Conservation (phyloP, 1,139 yeast genomes). For the Sugiyamaella xylanicola region DNA sequence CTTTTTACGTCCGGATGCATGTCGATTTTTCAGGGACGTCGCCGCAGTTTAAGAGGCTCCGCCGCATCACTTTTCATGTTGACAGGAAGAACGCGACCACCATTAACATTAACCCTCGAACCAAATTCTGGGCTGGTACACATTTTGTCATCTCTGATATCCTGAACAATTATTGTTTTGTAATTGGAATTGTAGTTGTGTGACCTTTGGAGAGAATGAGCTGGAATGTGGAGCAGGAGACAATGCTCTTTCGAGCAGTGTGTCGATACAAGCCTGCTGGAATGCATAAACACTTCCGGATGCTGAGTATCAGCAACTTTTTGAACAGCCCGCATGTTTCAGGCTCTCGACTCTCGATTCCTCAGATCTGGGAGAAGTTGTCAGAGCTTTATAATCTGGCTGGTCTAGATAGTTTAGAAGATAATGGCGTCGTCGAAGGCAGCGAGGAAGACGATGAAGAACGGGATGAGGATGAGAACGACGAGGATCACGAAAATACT, state of each 20-base stretch:
- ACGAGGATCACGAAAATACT: conserved; percentile 14
- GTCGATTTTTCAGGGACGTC: no score
- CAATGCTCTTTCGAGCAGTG: conserved; percentile 61
- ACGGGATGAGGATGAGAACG: conserved; percentile 21
- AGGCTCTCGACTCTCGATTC: conserved; percentile 44
- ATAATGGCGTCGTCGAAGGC: conserved; percentile 29
- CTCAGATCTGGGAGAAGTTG: conserved; percentile 63
- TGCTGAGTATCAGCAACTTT: conserved; percentile 56
- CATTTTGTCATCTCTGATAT: no score
- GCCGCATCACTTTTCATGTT: no score
- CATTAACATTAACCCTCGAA: no score
- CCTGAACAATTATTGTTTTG: background rate
- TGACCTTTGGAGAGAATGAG: background rate
- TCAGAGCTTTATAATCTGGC: conserved; percentile 56
- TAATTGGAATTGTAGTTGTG: background rate
- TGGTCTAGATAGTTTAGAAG: conserved; percentile 57
- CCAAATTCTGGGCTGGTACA: no score
- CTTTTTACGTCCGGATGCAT: no score
- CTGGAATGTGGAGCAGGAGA: conserved; percentile 69
- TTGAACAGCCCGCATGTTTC: conserved; percentile 47
- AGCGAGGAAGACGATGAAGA: conserved; percentile 6
- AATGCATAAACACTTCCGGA: conserved; percentile 57
- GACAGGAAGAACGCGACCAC: no score
- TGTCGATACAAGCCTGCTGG: conserved; percentile 75
- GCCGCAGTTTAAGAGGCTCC: no score